Evolutionary conservation across 2,329 filamentous ascomycete genomes (phyloP), one percentile per base, ranked within the genome.

Genomic region (Microsporum audouinii): DNA sequence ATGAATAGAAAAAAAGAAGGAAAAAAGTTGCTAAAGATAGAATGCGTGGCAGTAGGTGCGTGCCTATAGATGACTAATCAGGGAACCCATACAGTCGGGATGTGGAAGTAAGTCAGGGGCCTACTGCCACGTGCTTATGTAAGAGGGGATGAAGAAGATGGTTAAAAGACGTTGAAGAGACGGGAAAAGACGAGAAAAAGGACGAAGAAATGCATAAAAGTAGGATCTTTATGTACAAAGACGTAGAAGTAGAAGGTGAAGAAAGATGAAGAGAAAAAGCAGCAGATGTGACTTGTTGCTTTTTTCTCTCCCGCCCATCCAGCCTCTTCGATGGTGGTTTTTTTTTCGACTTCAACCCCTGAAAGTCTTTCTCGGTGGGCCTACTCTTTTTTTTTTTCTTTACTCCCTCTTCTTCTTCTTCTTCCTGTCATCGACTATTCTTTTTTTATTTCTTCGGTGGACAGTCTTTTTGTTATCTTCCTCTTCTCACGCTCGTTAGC

Each of bases 201-300:
- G 17, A 17, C 17, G 17, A 17, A 17, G 17, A 17, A 17, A 17
- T 17, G 17, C 17, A 17, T 17, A 17, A 17, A 17, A 17, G 17
- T 17, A 17, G 17, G 17, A 17, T 17, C 17, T 17, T 17, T 17
- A 17, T 17, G 17, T 17, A 17, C 17, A 17, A 61, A 43, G 57
- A 68, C 63, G 66, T 68, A 69, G 68, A 68, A 65, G 68, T 68
- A 62, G 61, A 60, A 51, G 58, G 57, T 17, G 17, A 17, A 56
- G 59, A 59, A 60, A 60, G 62, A 58, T 61, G 55, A 53, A 51
- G 62, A 61, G 59, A 59, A 60, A 56, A 27, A 45, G 29, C n/a
- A 38, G 34, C 27, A 58, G 7, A n/a, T 56, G 51, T 53, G 27
- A n/a, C 10, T 8, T 33, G 27, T 53, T n/a, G 27, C 49, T 53